phyloP scores from a whole-genome alignment of 73 alveolate species.

The Paramecium tetraurelia region DNA sequence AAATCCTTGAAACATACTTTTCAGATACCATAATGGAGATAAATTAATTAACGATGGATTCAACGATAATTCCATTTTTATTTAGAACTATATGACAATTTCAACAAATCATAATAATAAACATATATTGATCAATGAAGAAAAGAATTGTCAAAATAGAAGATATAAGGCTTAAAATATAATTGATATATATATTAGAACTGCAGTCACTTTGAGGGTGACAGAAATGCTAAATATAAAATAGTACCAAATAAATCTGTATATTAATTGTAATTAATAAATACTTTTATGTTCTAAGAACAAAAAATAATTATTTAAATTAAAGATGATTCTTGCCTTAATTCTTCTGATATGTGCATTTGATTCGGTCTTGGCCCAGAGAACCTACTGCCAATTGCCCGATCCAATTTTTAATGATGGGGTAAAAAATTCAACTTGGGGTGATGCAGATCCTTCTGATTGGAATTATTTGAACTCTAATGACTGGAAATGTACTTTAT shows the following conservation, averaged over 20 bases:
- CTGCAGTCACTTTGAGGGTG: not conserved
- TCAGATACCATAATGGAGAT: too few species aligned
- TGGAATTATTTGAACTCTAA: constrained; percentile 16
- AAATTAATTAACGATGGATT: too few species aligned
- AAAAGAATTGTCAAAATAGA: too few species aligned
- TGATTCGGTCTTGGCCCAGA: not conserved
- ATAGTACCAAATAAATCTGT: not conserved
- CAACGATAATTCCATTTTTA: too few species aligned
- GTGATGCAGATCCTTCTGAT: constrained; percentile 12
- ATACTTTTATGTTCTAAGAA: not conserved
- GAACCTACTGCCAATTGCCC: constrained; percentile 37
- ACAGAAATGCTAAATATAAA: not conserved
- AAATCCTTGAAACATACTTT: too few species aligned
- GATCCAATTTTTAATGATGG: constrained; percentile 36
- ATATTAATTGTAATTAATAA: not conserved
- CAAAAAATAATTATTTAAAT: not conserved
- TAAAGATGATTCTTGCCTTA: not conserved
- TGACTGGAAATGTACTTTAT: constrained; percentile 18
- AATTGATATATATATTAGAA: too few species aligned
- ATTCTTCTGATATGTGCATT: not conserved
- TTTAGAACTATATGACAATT: too few species aligned
- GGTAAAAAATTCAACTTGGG: not conserved
- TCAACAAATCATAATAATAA: too few species aligned
- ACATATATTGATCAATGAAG: not conserved
- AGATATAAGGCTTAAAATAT: too few species aligned